Evolutionary conservation across 805 yeast genomes (phyloP), one percentile per base, ranked within the genome.

Genomic region (Barnettozyma botsteinii): DNA sequence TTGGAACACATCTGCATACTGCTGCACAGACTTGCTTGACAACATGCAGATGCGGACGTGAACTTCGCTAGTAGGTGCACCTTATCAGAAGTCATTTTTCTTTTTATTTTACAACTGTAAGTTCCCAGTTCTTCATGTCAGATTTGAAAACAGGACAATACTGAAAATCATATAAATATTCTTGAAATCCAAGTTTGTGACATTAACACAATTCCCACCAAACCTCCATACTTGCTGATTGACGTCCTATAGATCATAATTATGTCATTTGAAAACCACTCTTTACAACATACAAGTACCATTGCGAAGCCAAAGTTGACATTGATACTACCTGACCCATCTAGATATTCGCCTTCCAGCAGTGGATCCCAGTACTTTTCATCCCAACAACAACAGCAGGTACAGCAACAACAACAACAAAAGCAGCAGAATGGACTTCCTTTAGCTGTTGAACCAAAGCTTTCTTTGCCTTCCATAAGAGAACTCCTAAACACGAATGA

Each of bases 251-350:
- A 28, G 9, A 3, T 11, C 15, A 10, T 6, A 13, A 14, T 26
- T n/a, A 42, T 39, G 38, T 38, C 45, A 21, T 28, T 36, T 17
- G 43, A 40, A 18, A 32, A 39, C 20, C 25, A 29, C 15, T 22
- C 35, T 4, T 22, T 34, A 13, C 45, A 46, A 13, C 26, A 20
- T 4, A 23, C 13, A 24, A 12, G 28, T 28, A 17, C 17, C 11
- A 19, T 31, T 12, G 37, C 42, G 18, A 47, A 42, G 25, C 50
- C 50, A 18, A 43, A 42, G 31, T 40, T 50, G 12, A 31, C 40
- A 12, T 45, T 47, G 50, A 42, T 47, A 46, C 42, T 48, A 2
- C 55, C 55, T 12, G 49, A 48, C 28, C 53, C 55, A 9, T n/a
- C 45, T 11, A 43, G 48, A 31, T 40, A 44, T 28, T 40, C 50